A percentile compares a stretch with the other conserved stretches of the same genome.
phyloP scores from a whole-genome alignment of 2,329 filamentous ascomycete genomes.

The Penicillium sp. region DNA sequence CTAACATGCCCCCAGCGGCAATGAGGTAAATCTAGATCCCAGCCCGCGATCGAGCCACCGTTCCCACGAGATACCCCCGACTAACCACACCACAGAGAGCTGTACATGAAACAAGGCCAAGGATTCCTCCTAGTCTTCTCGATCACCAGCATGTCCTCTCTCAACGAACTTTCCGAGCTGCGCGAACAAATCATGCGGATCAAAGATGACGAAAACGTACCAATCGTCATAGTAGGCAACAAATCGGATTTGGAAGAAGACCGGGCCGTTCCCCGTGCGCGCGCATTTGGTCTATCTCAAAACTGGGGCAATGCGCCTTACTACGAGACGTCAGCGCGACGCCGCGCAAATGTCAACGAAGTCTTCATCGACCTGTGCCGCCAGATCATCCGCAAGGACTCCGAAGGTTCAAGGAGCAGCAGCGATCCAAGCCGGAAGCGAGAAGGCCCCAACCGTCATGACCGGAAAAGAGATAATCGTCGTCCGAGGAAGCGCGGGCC shows the following conservation, averaged over 20 bases:
- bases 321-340: conserved; percentile 84
- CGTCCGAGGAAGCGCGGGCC: conserved; percentile 34
- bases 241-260: conserved; percentile 89
- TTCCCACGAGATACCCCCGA: conserved; percentile 20
- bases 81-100: conserved; percentile 55
- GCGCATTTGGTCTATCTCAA: conserved; percentile 82
- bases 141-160: conserved; percentile 81
- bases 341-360: conserved; percentile 84
- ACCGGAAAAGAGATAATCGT: conserved; percentile 36
- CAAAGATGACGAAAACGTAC: conserved; percentile 82
- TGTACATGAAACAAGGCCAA: conserved; percentile 93
- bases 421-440: conserved; percentile 34
- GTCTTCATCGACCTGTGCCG: conserved; percentile 83
- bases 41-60: not conserved
- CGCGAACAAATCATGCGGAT: conserved; percentile 89
- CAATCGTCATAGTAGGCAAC: conserved; percentile 89
- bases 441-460: conserved; percentile 35
- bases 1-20: conserved; percentile 46
- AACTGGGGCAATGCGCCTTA: conserved; percentile 84
- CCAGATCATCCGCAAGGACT: conserved; percentile 76
- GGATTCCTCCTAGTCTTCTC: conserved; percentile 91
- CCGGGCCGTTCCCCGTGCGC: conserved; percentile 72
- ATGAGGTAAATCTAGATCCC: conserved; percentile 52
- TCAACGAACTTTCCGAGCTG: conserved; percentile 76
- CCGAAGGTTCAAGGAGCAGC: conserved; percentile 35